Conservation (phyloP, 1,284 basidiomycete genomes). For the Trametes sp. region DNA sequence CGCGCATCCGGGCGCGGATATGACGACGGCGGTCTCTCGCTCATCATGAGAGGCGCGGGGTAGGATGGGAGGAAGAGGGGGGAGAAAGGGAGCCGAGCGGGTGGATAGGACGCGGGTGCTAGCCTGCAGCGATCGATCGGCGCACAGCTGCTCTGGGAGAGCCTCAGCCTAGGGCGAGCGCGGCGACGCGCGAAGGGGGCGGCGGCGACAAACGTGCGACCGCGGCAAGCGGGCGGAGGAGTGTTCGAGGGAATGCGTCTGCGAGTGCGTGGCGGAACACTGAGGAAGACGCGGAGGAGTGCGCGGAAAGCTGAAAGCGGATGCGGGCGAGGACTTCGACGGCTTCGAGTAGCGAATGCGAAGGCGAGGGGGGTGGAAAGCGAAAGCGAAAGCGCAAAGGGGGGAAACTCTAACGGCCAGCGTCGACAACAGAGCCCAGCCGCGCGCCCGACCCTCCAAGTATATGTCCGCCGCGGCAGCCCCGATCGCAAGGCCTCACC, state of each 20-base stretch:
- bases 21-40: constrained; percentile 14
- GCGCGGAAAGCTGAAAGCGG: neutral
- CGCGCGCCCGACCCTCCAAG: constrained; percentile 2
- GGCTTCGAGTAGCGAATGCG: no score
- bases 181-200: neutral
- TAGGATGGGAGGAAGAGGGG: no score
- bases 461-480: constrained; percentile 8
- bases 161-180: no score
- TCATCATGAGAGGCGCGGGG: no score
- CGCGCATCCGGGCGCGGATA: constrained; percentile 21
- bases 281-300: no score
- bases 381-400: constrained; percentile 4
- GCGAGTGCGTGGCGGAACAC: no score
- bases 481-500: constrained; percentile 27
- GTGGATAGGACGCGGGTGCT: constrained; percentile 1
- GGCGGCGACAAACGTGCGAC: neutral
- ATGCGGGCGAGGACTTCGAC: no score
- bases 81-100: no score
- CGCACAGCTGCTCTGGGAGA: neutral
- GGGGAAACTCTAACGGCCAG: constrained; percentile 10
- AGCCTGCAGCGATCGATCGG: neutral
- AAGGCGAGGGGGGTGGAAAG: no score
- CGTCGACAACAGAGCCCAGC: neutral
- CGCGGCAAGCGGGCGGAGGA: neutral
- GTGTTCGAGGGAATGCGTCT: no score